A percentile compares a stretch with the other conserved stretches of the same genome.
Evolutionary conservation across 2,329 filamentous ascomycete species (phyloP).

Genomic region (Cordyceps javanica): DNA sequence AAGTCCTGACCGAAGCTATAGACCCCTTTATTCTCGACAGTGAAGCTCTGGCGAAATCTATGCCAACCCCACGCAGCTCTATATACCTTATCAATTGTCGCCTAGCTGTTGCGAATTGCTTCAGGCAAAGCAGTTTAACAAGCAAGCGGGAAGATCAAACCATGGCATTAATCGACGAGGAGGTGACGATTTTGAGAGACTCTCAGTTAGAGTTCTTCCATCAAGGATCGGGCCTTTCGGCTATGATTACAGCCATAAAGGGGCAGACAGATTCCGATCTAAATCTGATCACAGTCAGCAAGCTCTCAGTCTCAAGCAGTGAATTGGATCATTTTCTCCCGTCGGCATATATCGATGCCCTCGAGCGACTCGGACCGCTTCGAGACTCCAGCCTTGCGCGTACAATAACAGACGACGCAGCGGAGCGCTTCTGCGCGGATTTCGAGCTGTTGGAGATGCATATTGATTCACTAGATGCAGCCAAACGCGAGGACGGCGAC

Average conservation of each 20-base stretch:
- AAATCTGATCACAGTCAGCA: conserved; percentile 39
- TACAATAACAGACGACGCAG: conserved; percentile 74
- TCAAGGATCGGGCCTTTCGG: conserved; percentile 64
- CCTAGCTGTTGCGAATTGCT: conserved; percentile 47
- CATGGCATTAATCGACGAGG: conserved; percentile 46
- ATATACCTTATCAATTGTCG: conserved; percentile 73
- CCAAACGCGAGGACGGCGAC: conserved; percentile 18
- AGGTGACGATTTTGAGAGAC: conserved; percentile 53
- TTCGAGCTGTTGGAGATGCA: conserved; percentile 60
- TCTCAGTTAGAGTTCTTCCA: conserved; percentile 70
- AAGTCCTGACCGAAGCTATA: conserved; percentile 70
- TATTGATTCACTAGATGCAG: conserved; percentile 38
- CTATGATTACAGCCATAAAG: conserved; percentile 47
- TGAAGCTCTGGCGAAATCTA: conserved; percentile 57
- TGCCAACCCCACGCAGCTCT: conserved; percentile 53
- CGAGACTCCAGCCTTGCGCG: conserved; percentile 67
- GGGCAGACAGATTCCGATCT: neutral
- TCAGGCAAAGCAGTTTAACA: conserved; percentile 60
- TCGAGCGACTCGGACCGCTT: conserved; percentile 70
- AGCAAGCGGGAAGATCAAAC: conserved; percentile 49
- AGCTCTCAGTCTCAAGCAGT: conserved; percentile 64
- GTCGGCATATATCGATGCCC: conserved; percentile 86
- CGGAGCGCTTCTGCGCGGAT: conserved; percentile 75
- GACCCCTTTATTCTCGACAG: conserved; percentile 81
- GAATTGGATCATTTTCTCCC: conserved; percentile 85